Base-by-base conservation (phyloP, 345 rosid genomes). In the Cardamine chenopodiifolia region DNA sequence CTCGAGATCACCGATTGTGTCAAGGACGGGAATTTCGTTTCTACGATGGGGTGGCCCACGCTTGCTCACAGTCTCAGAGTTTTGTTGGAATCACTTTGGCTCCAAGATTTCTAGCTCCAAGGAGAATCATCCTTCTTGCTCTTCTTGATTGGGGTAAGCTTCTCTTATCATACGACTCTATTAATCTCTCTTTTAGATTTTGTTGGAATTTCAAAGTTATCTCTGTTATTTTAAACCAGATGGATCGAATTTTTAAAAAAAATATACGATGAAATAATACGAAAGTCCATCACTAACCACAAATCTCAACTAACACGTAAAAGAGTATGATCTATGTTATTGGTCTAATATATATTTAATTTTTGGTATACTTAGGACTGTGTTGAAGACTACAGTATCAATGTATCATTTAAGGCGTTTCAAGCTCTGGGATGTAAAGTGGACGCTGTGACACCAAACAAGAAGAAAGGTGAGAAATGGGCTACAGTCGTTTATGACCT, bases 41-140 rank as follows among this genome's bases (percentile, higher is more conserved):
- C 83, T 13, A 76, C 87, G 0, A 12, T 86, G 14, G 90, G 87
- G n/a, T 86, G 87, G 87, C 86, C 85, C 0, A 82, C 81, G 10
- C 85, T 82, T 66, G 82, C 61, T 14, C 67, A 82, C 47, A 81
- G 68, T 45, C 79, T 86, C 9, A 77, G 25, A 26, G 65, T 83
- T 55, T 48, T 84, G 63, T 45, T 86, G 1, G 76, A 84, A 19
- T 81, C 90, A 48, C 59, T 86, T 86, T 72, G 87, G 87, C 53
- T 81, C 68, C 23, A 75, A 61, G 60, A 62, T 84, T 53, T 70
- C 66, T 15, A 40, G 57, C 32, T 22, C 81, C 13, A 49, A 45
- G 8, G 65, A 73, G 6, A 78, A 22, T 18, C 26, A 32, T 1
- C 61, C 65, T 62, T 79, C 83, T 26, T 82, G 25, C 83, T 86